Conservation (phyloP, 2,329 filamentous ascomycete species). For the Zymoseptoria pseudotritici region DNA sequence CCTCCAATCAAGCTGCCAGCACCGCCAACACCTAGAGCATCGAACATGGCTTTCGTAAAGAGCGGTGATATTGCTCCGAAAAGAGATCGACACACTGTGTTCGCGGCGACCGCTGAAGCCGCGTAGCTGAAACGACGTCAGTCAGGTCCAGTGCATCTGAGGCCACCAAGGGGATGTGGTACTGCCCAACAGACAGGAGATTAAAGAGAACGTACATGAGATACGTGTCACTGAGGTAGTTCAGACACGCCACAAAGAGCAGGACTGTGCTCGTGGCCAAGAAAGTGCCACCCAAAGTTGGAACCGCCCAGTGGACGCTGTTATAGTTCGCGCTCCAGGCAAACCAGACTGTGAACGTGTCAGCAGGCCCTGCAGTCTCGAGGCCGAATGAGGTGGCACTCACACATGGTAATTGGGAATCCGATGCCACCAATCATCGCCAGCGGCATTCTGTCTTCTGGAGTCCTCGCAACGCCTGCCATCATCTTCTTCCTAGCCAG, state of each 20-base stretch:
- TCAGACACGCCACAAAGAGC: slow-evolving; percentile 47
- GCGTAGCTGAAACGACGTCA: not conserved
- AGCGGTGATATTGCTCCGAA: slow-evolving; percentile 23
- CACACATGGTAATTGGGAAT: slow-evolving; percentile 27
- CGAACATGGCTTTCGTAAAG: slow-evolving; percentile 19
- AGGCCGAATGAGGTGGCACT: not conserved
- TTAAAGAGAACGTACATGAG: slow-evolving; percentile 27
- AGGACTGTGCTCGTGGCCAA: slow-evolving; percentile 36
- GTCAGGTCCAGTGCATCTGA: not conserved
- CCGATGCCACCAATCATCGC: slow-evolving; percentile 29
- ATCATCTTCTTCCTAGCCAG: slow-evolving; percentile 33
- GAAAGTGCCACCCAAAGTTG: slow-evolving; percentile 38
- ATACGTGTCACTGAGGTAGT: slow-evolving; percentile 46
- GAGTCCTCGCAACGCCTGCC: slow-evolving; percentile 27
- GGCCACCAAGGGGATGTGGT: not conserved
- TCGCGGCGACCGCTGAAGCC: slow-evolving; percentile 23
- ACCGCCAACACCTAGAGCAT: slow-evolving; percentile 25
- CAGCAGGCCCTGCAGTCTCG: not conserved
- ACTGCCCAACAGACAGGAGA: not conserved
- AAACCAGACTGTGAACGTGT: slow-evolving; percentile 20
- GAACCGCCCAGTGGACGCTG: slow-evolving; percentile 39
- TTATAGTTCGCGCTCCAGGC: slow-evolving; percentile 33
- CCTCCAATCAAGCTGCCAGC: slow-evolving; percentile 38
- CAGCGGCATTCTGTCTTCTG: slow-evolving; percentile 36
- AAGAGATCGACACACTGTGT: slow-evolving; percentile 24